Conservation (phyloP, 2,329 filamentous ascomycete species). For the Pestalotiopsis sp. region DNA sequence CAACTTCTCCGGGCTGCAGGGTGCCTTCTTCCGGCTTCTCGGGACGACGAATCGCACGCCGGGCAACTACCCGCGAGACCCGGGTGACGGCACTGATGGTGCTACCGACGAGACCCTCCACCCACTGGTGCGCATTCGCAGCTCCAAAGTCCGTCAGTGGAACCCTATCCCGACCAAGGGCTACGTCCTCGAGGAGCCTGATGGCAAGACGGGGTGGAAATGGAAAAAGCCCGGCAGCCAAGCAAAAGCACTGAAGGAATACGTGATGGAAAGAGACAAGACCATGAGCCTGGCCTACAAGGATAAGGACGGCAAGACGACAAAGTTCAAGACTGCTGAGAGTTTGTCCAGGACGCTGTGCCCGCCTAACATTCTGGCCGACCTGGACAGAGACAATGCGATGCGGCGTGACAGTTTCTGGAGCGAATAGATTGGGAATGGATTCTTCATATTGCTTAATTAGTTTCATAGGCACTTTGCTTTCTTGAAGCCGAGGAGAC, state of each 20-base stretch:
- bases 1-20: background rate
- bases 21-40: background rate
- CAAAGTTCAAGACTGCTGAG: background rate
- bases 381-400: background rate
- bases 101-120: background rate
- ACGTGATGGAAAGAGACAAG: background rate
- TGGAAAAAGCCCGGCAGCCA: background rate
- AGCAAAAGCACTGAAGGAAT: background rate
- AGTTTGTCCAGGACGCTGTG: background rate
- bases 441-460: too few relatives aligned
- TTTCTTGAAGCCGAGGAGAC: too few relatives aligned
- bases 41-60: background rate
- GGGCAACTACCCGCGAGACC: background rate
- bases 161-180: background rate
- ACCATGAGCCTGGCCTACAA: background rate
- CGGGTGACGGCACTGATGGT: background rate
- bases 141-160: background rate
- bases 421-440: background rate
- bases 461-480: too few relatives aligned
- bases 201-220: background rate
- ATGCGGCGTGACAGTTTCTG: background rate
- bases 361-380: background rate
- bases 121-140: background rate
- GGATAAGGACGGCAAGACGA: background rate
- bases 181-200: background rate